Percentiles rank a stretch among this genome's conserved stretches.
phyloP scores from a whole-genome alignment of 163 green algal species.

The Chlorella variabilis region DNA sequence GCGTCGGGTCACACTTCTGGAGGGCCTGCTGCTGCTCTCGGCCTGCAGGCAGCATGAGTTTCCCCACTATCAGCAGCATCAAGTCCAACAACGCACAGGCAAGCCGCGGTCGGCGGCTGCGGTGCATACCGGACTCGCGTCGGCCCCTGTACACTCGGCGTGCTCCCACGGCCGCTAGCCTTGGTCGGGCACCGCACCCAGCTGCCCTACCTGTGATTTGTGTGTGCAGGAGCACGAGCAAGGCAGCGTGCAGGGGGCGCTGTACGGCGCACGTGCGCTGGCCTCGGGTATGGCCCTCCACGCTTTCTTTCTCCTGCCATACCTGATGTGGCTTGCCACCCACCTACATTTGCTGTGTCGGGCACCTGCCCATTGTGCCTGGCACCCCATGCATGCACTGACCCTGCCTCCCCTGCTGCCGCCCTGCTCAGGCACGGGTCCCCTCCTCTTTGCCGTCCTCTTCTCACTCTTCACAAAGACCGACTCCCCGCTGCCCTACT shows the following conservation, averaged over 20 bases:
- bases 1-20: too few relatives aligned
- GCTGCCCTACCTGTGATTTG: neutral
- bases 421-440: slow-evolving; percentile 59
- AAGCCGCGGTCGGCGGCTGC: neutral
- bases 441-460: slow-evolving; percentile 70
- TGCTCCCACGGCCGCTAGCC: too few relatives aligned
- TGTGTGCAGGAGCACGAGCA: slow-evolving; percentile 59
- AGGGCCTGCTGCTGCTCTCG: too few relatives aligned
- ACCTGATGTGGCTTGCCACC: too few relatives aligned
- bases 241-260: slow-evolving; percentile 70
- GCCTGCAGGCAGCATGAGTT: slow-evolving; percentile 58
- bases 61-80: slow-evolving; percentile 72
- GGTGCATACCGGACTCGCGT: too few relatives aligned
- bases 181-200: too few relatives aligned
- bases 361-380: too few relatives aligned
- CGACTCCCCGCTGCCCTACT: slow-evolving; percentile 53
- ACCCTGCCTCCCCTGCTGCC: too few relatives aligned
- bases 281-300: slow-evolving; percentile 43
- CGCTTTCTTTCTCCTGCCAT: too few relatives aligned
- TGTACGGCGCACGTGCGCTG: slow-evolving; percentile 67
- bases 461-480: slow-evolving; percentile 71
- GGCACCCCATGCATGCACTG: too few relatives aligned
- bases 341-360: too few relatives aligned
- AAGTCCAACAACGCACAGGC: slow-evolving; percentile 64
- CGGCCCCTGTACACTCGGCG: too few relatives aligned